Base-by-base conservation (phyloP, 2,329 filamentous ascomycete species). In the Cladosporium sp. region DNA sequence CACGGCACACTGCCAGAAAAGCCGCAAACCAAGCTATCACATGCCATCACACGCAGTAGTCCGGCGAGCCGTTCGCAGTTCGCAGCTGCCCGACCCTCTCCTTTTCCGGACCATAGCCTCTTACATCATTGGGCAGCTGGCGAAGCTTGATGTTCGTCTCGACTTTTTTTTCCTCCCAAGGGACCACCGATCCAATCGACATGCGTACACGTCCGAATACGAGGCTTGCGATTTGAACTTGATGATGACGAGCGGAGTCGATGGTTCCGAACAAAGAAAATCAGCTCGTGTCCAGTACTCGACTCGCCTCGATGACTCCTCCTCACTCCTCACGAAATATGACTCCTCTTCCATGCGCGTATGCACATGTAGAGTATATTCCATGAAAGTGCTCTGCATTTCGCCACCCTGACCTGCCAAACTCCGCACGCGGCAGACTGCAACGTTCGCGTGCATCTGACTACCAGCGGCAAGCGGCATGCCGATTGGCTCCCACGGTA, bases 21-120 rank as follows among this genome's bases (percentile, higher is more conserved):
- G 31, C 53, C 29, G n/a, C 31, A 57, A 57, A 26, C 55, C 55
- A 33, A 57, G 37, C 57, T 60, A 49, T 60, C 57, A 52, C 59
- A 52, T 52, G 59, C 59, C 59, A 62, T 62, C 59, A 62, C 59
- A 6, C 46, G 59, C 44, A 50, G 59, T 35, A 55, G 31, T 21
- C 56, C 56, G 56, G 37, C 46, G 49, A 62, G 60, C 46, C 49
- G 44, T 50, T 50, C 46, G 60, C 31, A 53, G 60, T 62, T 62
- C 60, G 60, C 60, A 62, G 60, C 46, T 55, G 33, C 60, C 60
- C 33, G 60, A 53, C 40, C 60, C 40, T 62, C 55, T 33, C 55
- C 60, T 49, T 62, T 62, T 62, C 55, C 16, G 33, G n/a, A 37
- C 49, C 33, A 16, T 55, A 40, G 60, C 60, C 60, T 55, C 60